These are phyloP conservation scores for Mortierella sp. DNA, from an alignment of 371 early-diverging fungal genomes.

Conservation along the genomic window DNA sequence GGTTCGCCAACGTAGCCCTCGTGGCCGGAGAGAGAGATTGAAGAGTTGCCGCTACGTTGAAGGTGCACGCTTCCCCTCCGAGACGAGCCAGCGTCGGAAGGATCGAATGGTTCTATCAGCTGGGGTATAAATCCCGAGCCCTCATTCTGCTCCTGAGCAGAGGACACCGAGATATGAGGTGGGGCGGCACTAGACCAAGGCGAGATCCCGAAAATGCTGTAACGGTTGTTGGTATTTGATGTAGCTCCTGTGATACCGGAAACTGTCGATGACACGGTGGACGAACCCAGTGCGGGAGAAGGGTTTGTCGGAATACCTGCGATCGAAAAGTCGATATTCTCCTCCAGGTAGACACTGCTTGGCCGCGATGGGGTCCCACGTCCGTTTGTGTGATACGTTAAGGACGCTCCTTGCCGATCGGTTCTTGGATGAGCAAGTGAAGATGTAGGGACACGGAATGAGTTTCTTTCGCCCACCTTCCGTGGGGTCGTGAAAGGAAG, in stretches of 20 bases:
- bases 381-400: conserved; percentile 43
- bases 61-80: conserved; percentile 39
- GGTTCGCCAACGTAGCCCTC: conserved; percentile 11
- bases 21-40: conserved; percentile 16
- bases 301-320: background rate
- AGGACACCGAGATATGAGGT: conserved; percentile 39
- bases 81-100: conserved; percentile 24
- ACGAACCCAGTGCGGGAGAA: background rate
- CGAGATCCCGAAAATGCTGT: conserved; percentile 51
- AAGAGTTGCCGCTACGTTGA: conserved; percentile 36
- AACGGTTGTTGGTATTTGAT: conserved; percentile 18
- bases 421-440: background rate
- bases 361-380: conserved; percentile 56
- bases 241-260: conserved; percentile 24
- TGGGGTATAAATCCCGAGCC: conserved; percentile 13
- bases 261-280: conserved; percentile 5
- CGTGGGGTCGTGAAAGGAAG: conserved; percentile 50
- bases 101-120: conserved; percentile 26
- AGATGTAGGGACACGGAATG: conserved; percentile 21
- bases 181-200: conserved; percentile 39
- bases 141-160: conserved; percentile 21
- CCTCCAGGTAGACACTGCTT: conserved; percentile 56
- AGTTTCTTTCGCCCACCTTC: conserved; percentile 44
- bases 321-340: conserved; percentile 25
- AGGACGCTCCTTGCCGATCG: conserved; percentile 22